These are phyloP conservation scores for Chlamydomonas sp. DNA, from an alignment of 139 green algal species.

Conservation along the genomic window DNA sequence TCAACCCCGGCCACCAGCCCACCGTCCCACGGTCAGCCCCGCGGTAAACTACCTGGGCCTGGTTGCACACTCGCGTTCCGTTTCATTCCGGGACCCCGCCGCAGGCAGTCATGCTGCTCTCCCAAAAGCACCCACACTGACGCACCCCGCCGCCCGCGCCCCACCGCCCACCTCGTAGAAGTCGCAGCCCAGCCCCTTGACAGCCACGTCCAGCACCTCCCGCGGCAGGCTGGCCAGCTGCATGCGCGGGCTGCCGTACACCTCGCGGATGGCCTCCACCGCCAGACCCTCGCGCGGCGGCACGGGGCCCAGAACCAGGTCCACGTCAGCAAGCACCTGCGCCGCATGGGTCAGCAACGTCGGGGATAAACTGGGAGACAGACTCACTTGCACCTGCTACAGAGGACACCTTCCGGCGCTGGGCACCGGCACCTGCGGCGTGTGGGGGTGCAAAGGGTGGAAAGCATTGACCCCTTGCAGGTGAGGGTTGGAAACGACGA, in stretches of 20 bases:
- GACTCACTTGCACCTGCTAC: too few relatives aligned
- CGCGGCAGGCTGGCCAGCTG: slow-evolving; percentile 56
- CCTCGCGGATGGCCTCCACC: slow-evolving; percentile 33
- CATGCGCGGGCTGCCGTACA: slow-evolving; percentile 55
- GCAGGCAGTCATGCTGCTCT: neutral
- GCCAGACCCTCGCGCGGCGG: slow-evolving; percentile 23
- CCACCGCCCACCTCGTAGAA: slow-evolving; percentile 41
- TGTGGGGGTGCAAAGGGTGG: neutral
- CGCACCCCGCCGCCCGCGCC: too few relatives aligned
- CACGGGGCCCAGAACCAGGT: slow-evolving; percentile 44
- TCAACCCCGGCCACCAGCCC: too few relatives aligned
- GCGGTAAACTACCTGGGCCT: too few relatives aligned
- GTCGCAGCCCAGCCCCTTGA: slow-evolving; percentile 21
- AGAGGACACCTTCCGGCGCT: too few relatives aligned
- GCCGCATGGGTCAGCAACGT: too few relatives aligned
- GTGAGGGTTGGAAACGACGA: too few relatives aligned
- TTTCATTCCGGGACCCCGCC: neutral
- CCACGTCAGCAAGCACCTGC: slow-evolving; percentile 55
- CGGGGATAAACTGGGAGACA: too few relatives aligned
- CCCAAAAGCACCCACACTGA: neutral
- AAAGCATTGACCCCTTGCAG: neutral
- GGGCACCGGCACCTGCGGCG: too few relatives aligned
- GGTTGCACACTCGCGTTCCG: too few relatives aligned
- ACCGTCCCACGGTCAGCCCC: too few relatives aligned
- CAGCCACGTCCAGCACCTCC: slow-evolving; percentile 49